A percentile compares a stretch with the other conserved stretches of the same genome.
phyloP scores from a whole-genome alignment of 371 early-diverging fungal genomes.

The Synchytrium microbalum region DNA sequence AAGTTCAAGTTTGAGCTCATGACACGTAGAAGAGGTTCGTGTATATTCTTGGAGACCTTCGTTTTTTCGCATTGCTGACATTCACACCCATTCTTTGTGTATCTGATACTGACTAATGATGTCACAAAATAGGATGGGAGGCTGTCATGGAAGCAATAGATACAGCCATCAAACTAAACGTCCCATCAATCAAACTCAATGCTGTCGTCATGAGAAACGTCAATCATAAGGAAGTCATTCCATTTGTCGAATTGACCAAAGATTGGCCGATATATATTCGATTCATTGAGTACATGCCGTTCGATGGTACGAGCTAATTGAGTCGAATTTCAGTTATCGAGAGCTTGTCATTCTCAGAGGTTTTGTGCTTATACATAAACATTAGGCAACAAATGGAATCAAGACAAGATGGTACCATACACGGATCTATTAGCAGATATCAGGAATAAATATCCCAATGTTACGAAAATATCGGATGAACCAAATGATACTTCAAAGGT shows the following conservation, averaged over 20 bases:
- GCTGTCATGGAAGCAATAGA: constrained; percentile 67
- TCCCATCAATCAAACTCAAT: constrained; percentile 78
- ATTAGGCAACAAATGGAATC: constrained; percentile 79
- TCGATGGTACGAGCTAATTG: constrained; percentile 70
- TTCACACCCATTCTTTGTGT: not conserved
- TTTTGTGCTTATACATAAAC: not conserved
- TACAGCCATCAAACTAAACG: constrained; percentile 52
- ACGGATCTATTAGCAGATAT: constrained; percentile 61
- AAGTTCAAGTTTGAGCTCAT: constrained; percentile 78
- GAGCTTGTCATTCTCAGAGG: constrained; percentile 5
- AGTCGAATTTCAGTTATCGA: not conserved
- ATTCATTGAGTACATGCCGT: constrained; percentile 97
- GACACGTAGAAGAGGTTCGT: constrained; percentile 67
- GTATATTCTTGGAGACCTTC: not conserved
- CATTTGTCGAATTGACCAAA: constrained; percentile 76
- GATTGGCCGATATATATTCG: constrained; percentile 67
- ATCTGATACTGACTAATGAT: constrained; percentile 10
- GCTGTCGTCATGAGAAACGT: constrained; percentile 79
- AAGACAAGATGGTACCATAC: constrained; percentile 75
- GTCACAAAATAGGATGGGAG: constrained; percentile 31
- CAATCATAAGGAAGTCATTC: constrained; percentile 74
- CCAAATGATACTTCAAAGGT: constrained; percentile 83
- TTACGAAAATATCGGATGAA: constrained; percentile 61
- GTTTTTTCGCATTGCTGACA: not conserved
- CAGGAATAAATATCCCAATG: constrained; percentile 41